phyloP scores from a whole-genome alignment of 2,329 filamentous ascomycete species.

The Daldinia sp. region DNA sequence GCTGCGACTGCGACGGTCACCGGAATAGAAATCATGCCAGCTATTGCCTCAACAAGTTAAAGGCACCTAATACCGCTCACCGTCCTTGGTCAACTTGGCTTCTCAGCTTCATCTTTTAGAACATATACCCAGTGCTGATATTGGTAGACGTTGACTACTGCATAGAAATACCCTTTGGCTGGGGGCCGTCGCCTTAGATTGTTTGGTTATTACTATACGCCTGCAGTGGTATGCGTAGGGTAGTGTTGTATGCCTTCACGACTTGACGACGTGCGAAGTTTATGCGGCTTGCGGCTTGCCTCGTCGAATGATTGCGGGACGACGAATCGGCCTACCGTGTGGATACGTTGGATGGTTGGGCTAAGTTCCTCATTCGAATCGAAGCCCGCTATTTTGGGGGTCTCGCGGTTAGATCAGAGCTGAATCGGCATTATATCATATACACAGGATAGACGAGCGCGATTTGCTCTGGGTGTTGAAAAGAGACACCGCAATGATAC shows the following conservation, averaged over 20 bases:
- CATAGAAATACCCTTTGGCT: neutral
- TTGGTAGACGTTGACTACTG: neutral
- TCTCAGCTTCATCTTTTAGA: slow-evolving; percentile 37
- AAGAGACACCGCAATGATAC: neutral
- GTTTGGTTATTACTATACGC: neutral
- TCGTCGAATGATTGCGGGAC: neutral
- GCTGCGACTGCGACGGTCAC: slow-evolving; percentile 52
- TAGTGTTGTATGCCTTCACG: neutral
- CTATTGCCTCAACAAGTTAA: slow-evolving; percentile 51
- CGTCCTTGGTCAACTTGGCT: slow-evolving; percentile 49
- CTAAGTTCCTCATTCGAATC: neutral
- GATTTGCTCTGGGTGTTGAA: neutral
- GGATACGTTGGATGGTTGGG: neutral
- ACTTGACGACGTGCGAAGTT: neutral
- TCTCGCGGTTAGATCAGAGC: neutral
- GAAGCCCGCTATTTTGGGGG: too few relatives aligned
- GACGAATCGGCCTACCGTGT: neutral
- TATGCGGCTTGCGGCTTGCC: neutral
- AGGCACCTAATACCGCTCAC: slow-evolving; percentile 47
- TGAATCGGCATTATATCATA: neutral
- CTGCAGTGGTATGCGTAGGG: neutral
- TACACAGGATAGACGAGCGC: neutral
- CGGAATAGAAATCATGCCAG: slow-evolving; percentile 46
- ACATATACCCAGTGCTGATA: neutral
- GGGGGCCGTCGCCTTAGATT: neutral